Conservation (phyloP, 108 stramenopile species). For the Heterococcus sp. region DNA sequence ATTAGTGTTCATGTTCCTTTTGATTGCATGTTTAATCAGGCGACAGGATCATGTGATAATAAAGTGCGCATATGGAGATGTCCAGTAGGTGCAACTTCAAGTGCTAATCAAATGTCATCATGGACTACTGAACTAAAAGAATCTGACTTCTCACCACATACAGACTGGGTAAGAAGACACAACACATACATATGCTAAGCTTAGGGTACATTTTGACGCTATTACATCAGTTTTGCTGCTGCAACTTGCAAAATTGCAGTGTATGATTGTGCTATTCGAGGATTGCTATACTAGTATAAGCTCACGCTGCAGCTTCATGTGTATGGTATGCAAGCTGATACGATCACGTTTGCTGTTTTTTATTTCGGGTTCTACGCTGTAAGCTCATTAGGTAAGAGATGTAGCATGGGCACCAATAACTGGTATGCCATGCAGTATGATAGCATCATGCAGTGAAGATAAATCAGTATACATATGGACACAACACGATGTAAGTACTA, state of each 20-base stretch:
- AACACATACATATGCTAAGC: too few species aligned
- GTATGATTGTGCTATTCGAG: too few species aligned
- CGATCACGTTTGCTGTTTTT: too few species aligned
- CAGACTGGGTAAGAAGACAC: constrained; percentile 84
- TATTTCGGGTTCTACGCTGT: too few species aligned
- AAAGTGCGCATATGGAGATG: constrained; percentile 79
- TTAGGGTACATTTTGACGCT: too few species aligned
- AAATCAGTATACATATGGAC: constrained; percentile 75
- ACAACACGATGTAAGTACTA: constrained; percentile 47
- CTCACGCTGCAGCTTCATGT: too few species aligned
- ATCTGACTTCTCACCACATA: constrained; percentile 55
- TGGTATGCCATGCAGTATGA: constrained; percentile 75
- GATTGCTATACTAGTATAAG: too few species aligned
- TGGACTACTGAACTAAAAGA: background rate
- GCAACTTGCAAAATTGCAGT: too few species aligned
- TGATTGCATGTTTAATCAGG: background rate
- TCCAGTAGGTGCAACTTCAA: constrained; percentile 17
- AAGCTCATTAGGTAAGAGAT: constrained; percentile 80
- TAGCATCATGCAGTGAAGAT: constrained; percentile 94
- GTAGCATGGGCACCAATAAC: constrained; percentile 91
- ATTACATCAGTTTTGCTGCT: too few species aligned
- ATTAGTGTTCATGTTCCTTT: too few species aligned
- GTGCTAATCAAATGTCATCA: background rate
- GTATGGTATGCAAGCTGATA: too few species aligned
- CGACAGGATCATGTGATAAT: constrained; percentile 91